Evolutionary conservation across 129 eudicot genomes (phyloP), one percentile per base, ranked within the genome.

Genomic region (Ambrosia artemisiifolia): DNA sequence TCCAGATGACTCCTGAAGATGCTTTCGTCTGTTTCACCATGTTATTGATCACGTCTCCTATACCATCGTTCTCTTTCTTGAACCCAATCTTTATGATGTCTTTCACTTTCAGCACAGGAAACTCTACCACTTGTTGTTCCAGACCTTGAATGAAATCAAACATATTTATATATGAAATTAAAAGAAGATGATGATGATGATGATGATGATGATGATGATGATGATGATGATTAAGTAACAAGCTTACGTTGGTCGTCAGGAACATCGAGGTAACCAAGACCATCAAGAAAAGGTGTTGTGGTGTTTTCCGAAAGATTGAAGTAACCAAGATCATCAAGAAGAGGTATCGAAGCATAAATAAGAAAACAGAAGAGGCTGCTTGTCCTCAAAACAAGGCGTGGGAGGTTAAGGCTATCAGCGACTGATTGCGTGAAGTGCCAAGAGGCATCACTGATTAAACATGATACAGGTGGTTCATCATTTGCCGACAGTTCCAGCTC

Each of bases 371-470:
- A 75, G 24, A 81, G 32, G 63, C 80, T 75, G 20, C 83, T 68
- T 17, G 88, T 81, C 57, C 87, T 65, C 61, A 87, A 79, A 44
- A 79, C 83, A 51, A 87, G 62, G 34, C 86, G 70, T 7, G 86
- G 90, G 1, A 89, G 72, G 17, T 54, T 57, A 32, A 86, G 20
- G 10, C 78, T 48, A 12, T 82, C 82, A 3, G 85, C 86, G 11
- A 84, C 86, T 0, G 60, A 49, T 40, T 74, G 81, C 0, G 88
- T 69, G 63, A 78, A 86, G 44, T 50, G 50, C 81, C 76, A 84
- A 60, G 57, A 11, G 3, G 88, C 85, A 73, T 89, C 96, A 2
- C 86, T 47, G 44, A 89, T 80, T 54, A 89, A 65, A 75, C 96
- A 89, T 2, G 76, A 56, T 7, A 72, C 71, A 0, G 32, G 70